These are phyloP conservation scores for Tetrapyrgos nigripes DNA, from an alignment of 1,284 basidiomycete species.

Conservation along the genomic window DNA sequence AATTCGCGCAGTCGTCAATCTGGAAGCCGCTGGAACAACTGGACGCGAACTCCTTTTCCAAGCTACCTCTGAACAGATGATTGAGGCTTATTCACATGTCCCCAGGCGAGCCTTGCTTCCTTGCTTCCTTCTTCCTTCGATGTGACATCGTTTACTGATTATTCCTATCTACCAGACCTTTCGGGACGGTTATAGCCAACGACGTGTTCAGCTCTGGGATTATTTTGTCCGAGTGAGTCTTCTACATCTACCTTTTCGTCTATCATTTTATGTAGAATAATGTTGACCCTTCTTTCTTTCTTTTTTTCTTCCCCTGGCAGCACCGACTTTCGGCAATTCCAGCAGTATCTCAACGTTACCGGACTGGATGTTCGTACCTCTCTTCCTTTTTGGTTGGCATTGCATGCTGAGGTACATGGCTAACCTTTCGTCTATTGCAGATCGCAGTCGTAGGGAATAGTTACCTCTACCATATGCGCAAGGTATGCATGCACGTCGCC, in stretches of 20 bases:
- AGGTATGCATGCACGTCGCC: conserved; percentile 36
- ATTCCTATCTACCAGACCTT: conserved; percentile 59
- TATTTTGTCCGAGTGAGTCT: conserved; percentile 84
- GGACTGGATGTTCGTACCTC: conserved; percentile 75
- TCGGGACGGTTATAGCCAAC: conserved; percentile 91
- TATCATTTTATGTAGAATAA: background rate
- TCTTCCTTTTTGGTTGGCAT: conserved; percentile 6
- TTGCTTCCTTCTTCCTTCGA: background rate
- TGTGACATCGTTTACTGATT: background rate
- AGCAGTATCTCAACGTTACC: conserved; percentile 87
- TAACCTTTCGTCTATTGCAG: conserved; percentile 45
- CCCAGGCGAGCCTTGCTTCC: conserved; percentile 60
- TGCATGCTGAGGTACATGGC: background rate
- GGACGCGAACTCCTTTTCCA: conserved; percentile 95
- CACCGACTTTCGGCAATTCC: conserved; percentile 95
- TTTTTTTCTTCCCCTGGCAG: conserved; percentile 45
- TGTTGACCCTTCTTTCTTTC: background rate
- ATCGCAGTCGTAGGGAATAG: conserved; percentile 95
- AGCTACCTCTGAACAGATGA: conserved; percentile 94
- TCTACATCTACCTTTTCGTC: background rate
- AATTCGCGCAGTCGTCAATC: conserved; percentile 89
- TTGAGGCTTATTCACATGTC: conserved; percentile 87
- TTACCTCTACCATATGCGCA: conserved; percentile 93
- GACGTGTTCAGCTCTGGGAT: conserved; percentile 96
- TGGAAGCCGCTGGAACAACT: conserved; percentile 91